Conservation (phyloP, 805 yeast species). For the Soucietia sequanensis region DNA sequence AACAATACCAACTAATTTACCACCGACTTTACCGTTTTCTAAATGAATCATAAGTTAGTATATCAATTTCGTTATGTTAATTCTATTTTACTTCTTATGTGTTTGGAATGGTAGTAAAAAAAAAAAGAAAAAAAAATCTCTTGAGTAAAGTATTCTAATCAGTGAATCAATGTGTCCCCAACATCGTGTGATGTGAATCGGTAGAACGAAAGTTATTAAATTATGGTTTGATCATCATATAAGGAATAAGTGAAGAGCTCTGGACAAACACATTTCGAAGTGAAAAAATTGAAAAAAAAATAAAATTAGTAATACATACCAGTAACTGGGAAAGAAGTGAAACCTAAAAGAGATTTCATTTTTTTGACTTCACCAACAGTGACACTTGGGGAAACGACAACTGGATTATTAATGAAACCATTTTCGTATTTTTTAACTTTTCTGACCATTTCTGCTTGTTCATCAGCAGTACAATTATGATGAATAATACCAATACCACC, state of each 20-base stretch:
- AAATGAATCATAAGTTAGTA: conserved; percentile 34
- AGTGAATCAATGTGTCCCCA: conserved; percentile 64
- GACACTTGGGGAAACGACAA: conserved; percentile 71
- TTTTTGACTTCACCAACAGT: conserved; percentile 80
- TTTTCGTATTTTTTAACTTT: conserved; percentile 96
- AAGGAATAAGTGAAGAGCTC: conserved; percentile 8
- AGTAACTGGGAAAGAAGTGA: conserved; percentile 98
- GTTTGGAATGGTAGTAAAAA: background rate
- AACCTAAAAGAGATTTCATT: conserved; percentile 74
- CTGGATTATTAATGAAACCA: conserved; percentile 91
- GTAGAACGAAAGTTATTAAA: conserved; percentile 99
- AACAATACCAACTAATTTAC: conserved; percentile 90
- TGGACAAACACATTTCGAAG: conserved; percentile 9
- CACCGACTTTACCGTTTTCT: conserved; percentile 86
- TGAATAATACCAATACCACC: conserved; percentile 99
- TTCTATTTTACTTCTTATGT: background rate
- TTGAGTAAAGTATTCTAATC: background rate
- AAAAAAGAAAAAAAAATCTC: conserved; percentile 1
- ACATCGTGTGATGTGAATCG: conserved; percentile 95
- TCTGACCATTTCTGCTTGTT: conserved; percentile 97
- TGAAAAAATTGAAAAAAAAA: conserved; percentile 1
- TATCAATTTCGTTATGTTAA: too few species aligned
- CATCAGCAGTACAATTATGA: conserved; percentile 95
- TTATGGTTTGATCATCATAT: conserved; percentile 53
- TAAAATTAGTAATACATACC: conserved; percentile 90